Base-by-base conservation (phyloP, 2,329 filamentous ascomycete genomes). In the Whalleya microplaca region DNA sequence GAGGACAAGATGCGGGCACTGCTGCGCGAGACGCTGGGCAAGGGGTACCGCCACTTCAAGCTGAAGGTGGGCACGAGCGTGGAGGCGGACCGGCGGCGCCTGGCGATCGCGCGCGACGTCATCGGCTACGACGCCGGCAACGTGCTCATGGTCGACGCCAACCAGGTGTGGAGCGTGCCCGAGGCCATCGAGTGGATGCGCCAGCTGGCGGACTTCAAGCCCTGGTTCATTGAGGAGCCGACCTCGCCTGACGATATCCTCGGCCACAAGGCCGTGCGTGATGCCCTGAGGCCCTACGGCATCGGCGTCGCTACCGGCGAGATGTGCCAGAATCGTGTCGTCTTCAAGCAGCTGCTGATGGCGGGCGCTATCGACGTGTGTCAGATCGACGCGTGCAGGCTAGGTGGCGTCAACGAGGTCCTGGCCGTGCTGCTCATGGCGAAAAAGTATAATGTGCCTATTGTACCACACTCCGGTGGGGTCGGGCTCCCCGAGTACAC, bases 201-300 rank as follows among this genome's bases (percentile, higher is more conserved):
- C 69, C 75, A 91, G 69, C 85, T 96, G 45, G 84, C 84, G 54
- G 87, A 92, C 66, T 96, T 92, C 79, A 89, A 90, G 80, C 90
- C 90, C 23, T 95, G 91, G 90, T 96, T 96, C 78, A 96, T 96
- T 71, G 92, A 96, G 78, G 92, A 96, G 81, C 92, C 92, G 2
- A 96, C 92, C 14, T 91, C 87, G 20, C 92, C 92, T 12, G 92
- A 96, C 70, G 92, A 96, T 72, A 87, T 96, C 56, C 86, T 95
- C 53, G 92, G 92, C 56, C 92, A 96, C 82, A 91, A 90, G 70
- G 88, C 90, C 2, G 87, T 96, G 67, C 86, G 90, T 49, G 88
- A 94, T 59, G 92, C 92, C 3, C 85, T 96, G 10, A 82, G 83
- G 66, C 86, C 89, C 0, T 80, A 86, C 69, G 84, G 84, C 55